Evolutionary conservation across 768 basidiomycete genomes (phyloP), one percentile per base, ranked within the genome.

Genomic region (Collybia sp.): DNA sequence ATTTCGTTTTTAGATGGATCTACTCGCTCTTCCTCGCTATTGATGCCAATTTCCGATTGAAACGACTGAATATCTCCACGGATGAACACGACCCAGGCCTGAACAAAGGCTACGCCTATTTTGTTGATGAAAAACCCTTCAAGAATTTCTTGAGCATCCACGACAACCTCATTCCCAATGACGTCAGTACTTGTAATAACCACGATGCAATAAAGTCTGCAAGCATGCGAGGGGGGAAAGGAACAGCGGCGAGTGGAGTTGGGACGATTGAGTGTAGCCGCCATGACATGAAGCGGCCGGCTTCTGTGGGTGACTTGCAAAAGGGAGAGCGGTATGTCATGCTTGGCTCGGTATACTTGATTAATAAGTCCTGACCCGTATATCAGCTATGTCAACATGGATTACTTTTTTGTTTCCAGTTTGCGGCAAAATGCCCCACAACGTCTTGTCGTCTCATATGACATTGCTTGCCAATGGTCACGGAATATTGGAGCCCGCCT

Each of bases 271-370:
- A 52, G 15, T 64, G 64, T 30, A 51, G 52, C 1, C 46, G 54
- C 6, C 59, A 61, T 20, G 46, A 46, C 20, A 39, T 61, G 11
- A 40, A 51, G 20, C 38, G 54, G 12, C 39, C 50, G 15, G 51
- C 48, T 43, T 54, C 54, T 3, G 40, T 58, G 1, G 59, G 57
- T 9, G 55, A 58, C 42, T 37, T 61, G 3, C 60, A 61, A 38
- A 53, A 49, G 34, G 59, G 59, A 1, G 59, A 60, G 41, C 19
- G 45, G 57, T 58, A 38, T 8, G 25, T 25, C 15, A 16, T 12
- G 2, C n/a, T 38, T 33, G 19, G 2, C 13, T 3, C 3, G 25
- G 8, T 13, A 17, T 19, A 19, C n/a, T 19, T 38, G n/a, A 17
- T 35, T 42, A 5, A 39, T 15, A 5, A 20, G 5, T 8, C 13